A percentile compares a stretch with the other conserved stretches of the same genome.
Conservation (phyloP, 2,329 filamentous ascomycete species). For the Beauveria asiatica region DNA sequence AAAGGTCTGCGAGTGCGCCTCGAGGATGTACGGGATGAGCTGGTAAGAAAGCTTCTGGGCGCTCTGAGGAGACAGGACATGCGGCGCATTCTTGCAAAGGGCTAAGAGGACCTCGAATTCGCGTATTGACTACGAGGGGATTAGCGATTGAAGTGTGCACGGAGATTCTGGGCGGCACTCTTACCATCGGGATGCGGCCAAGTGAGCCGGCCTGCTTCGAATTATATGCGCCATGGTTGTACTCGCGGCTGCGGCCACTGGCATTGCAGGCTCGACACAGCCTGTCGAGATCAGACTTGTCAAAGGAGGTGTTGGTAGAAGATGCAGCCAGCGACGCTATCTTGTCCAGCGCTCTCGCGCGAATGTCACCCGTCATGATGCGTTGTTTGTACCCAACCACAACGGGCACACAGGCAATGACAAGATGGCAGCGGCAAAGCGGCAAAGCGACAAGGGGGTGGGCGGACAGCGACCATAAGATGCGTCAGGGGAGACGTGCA, state of each 20-base stretch:
- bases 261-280: conserved; percentile 50
- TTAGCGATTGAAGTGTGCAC: neutral
- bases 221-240: conserved; percentile 38
- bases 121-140: conserved; percentile 58
- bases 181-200: conserved; percentile 53
- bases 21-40: conserved; percentile 74
- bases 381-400: neutral
- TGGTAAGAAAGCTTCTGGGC: conserved; percentile 73
- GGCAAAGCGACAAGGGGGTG: neutral
- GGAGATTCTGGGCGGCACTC: neutral
- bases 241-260: conserved; percentile 34
- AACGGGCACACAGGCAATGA: neutral
- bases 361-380: conserved; percentile 46
- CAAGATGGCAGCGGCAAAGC: neutral
- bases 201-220: conserved; percentile 31
- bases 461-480: neutral
- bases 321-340: conserved; percentile 55
- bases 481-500: neutral
- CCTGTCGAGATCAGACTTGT: conserved; percentile 55
- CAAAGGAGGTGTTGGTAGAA: conserved; percentile 44
- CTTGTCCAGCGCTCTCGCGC: conserved; percentile 55
- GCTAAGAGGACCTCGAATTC: conserved; percentile 90
- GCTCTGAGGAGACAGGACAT: conserved; percentile 60
- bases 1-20: conserved; percentile 73
- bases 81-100: conserved; percentile 80